Percentiles rank a stretch among this genome's conserved stretches.
phyloP scores from a whole-genome alignment of 2,329 filamentous ascomycete genomes.

The Cladosporium sp. region DNA sequence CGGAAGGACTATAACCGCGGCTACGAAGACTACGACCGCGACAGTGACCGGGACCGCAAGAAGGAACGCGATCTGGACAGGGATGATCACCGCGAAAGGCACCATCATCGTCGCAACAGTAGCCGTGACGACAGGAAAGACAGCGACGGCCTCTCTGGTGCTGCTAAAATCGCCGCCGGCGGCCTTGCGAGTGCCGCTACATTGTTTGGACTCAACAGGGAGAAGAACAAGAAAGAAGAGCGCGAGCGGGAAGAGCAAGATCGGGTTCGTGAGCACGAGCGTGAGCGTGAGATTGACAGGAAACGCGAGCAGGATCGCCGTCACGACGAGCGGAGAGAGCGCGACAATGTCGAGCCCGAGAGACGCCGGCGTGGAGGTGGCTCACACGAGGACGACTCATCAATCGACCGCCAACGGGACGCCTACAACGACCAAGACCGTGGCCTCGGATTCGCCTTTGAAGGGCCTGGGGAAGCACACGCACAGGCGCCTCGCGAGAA shows the following conservation, averaged over 20 bases:
- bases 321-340: conserved; percentile 12
- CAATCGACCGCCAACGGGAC: conserved; percentile 18
- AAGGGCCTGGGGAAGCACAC: conserved; percentile 21
- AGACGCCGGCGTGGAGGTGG: conserved; percentile 2
- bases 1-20: conserved; percentile 6
- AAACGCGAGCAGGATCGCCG: conserved; percentile 12
- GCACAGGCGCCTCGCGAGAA: neutral
- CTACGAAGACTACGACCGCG: conserved; percentile 18
- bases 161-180: conserved; percentile 25
- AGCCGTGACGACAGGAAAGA: conserved; percentile 19
- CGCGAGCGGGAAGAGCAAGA: conserved; percentile 18
- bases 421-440: conserved; percentile 23
- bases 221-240: conserved; percentile 19
- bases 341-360: conserved; percentile 8
- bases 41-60: conserved; percentile 23
- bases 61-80: conserved; percentile 15
- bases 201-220: conserved; percentile 22
- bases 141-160: conserved; percentile 17
- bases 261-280: conserved; percentile 17
- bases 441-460: conserved; percentile 30
- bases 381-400: conserved; percentile 4
- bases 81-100: conserved; percentile 15
- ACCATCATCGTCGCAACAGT: conserved; percentile 23
- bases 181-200: conserved; percentile 27
- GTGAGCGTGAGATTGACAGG: conserved; percentile 18